These are phyloP conservation scores for Phytophthora palmivora DNA, from an alignment of 352 stramenopile genomes.

Conservation along the genomic window DNA sequence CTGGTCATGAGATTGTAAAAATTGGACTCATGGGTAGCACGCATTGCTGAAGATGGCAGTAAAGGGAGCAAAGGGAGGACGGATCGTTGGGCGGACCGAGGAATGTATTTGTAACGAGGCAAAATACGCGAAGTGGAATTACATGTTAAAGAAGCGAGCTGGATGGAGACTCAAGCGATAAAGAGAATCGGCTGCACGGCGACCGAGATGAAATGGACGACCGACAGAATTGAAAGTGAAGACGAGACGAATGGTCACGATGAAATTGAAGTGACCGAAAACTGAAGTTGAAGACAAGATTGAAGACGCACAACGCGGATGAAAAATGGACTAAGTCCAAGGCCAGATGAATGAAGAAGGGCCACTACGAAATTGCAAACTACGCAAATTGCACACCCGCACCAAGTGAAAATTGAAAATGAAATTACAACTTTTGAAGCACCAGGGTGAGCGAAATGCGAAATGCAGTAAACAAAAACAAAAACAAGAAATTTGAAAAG, in stretches of 20 bases:
- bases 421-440: conserved; percentile 59
- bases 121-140: conserved; percentile 46
- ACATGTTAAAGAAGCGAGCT: conserved; percentile 43
- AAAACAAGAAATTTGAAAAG: conserved; percentile 44
- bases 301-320: conserved; percentile 39
- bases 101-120: conserved; percentile 51
- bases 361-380: conserved; percentile 42
- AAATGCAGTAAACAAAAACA: conserved; percentile 46
- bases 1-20: conserved; percentile 29
- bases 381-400: conserved; percentile 37
- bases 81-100: conserved; percentile 29
- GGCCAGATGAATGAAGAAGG: conserved; percentile 44
- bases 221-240: conserved; percentile 37
- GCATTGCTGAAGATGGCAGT: conserved; percentile 10
- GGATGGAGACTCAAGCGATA: conserved; percentile 46
- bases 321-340: conserved; percentile 32
- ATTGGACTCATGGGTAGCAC: conserved; percentile 21
- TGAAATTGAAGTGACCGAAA: conserved; percentile 42
- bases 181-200: conserved; percentile 36
- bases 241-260: conserved; percentile 39
- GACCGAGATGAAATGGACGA: conserved; percentile 34
- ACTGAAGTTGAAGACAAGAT: conserved; percentile 35
- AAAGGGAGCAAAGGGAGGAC: conserved; percentile 16
- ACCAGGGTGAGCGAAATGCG: conserved; percentile 37
- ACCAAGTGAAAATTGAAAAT: conserved; percentile 45